Conservation (phyloP, 768 basidiomycete species). For the Neoboletus magnificus region DNA sequence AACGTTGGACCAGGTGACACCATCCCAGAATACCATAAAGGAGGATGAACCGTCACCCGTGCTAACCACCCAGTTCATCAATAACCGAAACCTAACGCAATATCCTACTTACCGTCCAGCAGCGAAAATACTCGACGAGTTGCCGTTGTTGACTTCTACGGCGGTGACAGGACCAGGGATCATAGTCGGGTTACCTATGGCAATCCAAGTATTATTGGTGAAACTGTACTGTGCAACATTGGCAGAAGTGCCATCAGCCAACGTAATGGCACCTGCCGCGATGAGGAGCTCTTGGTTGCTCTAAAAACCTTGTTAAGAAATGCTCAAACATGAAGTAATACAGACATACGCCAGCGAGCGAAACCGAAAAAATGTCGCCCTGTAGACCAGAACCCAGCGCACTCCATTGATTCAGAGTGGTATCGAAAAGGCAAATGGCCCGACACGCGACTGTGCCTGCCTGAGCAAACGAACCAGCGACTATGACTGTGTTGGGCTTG, state of each 20-base stretch:
- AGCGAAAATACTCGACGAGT: constrained; percentile 82
- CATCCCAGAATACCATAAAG: constrained; percentile 86
- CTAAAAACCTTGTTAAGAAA: constrained; percentile 35
- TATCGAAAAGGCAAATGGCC: constrained; percentile 77
- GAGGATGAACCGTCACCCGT: constrained; percentile 57
- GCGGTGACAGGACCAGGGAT: constrained; percentile 92
- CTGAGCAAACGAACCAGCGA: constrained; percentile 83
- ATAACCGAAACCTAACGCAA: background rate
- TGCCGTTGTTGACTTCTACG: constrained; percentile 76
- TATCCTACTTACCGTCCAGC: constrained; percentile 69
- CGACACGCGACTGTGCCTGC: constrained; percentile 75
- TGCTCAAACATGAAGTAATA: background rate
- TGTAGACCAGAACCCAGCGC: constrained; percentile 74
- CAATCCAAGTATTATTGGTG: constrained; percentile 68
- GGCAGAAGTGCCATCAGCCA: constrained; percentile 59
- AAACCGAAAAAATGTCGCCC: constrained; percentile 77
- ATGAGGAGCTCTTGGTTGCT: constrained; percentile 65
- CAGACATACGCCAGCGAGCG: constrained; percentile 71
- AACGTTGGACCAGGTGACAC: constrained; percentile 65
- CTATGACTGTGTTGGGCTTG: constrained; percentile 61
- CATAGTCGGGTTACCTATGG: constrained; percentile 54
- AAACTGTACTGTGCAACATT: constrained; percentile 77
- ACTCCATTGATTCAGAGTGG: constrained; percentile 69
- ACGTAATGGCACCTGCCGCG: constrained; percentile 74
- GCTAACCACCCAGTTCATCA: constrained; percentile 28